These are phyloP conservation scores for barley (Hordeum vulgare) DNA, from an alignment of 176 grass and related monocot genomes.

Conservation along the genomic window DNA sequence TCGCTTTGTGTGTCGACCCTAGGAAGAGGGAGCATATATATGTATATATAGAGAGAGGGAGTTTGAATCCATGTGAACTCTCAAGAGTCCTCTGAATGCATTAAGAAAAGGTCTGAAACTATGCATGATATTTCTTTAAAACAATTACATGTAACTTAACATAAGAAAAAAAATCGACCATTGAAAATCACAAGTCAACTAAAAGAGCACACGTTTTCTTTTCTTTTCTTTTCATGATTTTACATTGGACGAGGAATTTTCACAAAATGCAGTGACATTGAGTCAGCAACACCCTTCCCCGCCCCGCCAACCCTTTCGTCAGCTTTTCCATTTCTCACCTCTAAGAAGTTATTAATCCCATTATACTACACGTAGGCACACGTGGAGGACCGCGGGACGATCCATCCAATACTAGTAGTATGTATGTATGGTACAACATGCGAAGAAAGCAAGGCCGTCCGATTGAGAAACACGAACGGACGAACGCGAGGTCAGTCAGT, in stretches of 20 bases:
- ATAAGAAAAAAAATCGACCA: too few species aligned
- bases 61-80: too few species aligned
- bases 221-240: background rate
- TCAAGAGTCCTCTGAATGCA: too few species aligned
- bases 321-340: background rate
- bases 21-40: too few species aligned
- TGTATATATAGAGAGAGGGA: too few species aligned
- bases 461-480: background rate
- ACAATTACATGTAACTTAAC: too few species aligned
- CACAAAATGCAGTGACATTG: slow-evolving; percentile 21
- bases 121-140: too few species aligned
- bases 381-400: background rate
- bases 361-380: slow-evolving; percentile 24
- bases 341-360: slow-evolving; percentile 42
- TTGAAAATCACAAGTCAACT: background rate
- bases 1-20: too few species aligned
- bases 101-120: too few species aligned
- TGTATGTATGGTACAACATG: slow-evolving; percentile 3
- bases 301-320: background rate
- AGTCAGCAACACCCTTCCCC: slow-evolving; percentile 7
- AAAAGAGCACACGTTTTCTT: background rate
- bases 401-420: background rate
- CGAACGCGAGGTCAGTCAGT: background rate
- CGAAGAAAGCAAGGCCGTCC: background rate
- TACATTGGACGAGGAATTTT: background rate